These are phyloP conservation scores for Ustilago crameri DNA, from an alignment of 1,284 basidiomycete species.

Conservation along the genomic window DNA sequence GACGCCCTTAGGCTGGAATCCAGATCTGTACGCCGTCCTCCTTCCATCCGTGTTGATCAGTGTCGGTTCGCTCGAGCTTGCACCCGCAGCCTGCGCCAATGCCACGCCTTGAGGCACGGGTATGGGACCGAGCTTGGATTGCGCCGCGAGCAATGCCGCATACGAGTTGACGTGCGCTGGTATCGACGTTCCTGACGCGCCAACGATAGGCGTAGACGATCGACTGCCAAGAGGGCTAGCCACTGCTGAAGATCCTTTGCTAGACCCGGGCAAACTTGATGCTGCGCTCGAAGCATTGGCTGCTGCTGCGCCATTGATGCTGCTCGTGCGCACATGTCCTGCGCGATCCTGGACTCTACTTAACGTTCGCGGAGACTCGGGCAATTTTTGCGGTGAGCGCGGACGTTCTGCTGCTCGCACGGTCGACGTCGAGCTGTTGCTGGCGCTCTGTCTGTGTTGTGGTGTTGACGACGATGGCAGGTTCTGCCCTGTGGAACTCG, in stretches of 20 bases:
- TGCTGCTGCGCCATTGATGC: slow-evolving; percentile 8
- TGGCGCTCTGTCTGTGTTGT: slow-evolving; percentile 14
- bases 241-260: slow-evolving; percentile 26
- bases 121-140: slow-evolving; percentile 41
- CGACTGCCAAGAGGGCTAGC: slow-evolving; percentile 37
- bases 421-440: slow-evolving; percentile 19
- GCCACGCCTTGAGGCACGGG: slow-evolving; percentile 52
- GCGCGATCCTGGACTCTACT: slow-evolving; percentile 10
- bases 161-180: slow-evolving; percentile 50
- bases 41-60: slow-evolving; percentile 20
- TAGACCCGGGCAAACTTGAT: slow-evolving; percentile 29
- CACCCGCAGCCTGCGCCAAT: slow-evolving; percentile 30
- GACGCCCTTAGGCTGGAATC: slow-evolving; percentile 62
- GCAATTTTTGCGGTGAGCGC: slow-evolving; percentile 23
- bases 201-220: slow-evolving; percentile 37
- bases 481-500: slow-evolving; percentile 1
- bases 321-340: background rate
- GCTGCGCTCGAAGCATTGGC: slow-evolving; percentile 18
- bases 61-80: background rate
- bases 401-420: slow-evolving; percentile 11
- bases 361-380: slow-evolving; percentile 15
- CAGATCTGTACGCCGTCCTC: slow-evolving; percentile 45
- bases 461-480: background rate
- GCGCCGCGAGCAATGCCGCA: slow-evolving; percentile 45
- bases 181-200: slow-evolving; percentile 27